Evolutionary conservation across 2,329 filamentous ascomycete species (phyloP), one percentile per base, ranked within the genome.

Genomic region (Sporothrix luriei): DNA sequence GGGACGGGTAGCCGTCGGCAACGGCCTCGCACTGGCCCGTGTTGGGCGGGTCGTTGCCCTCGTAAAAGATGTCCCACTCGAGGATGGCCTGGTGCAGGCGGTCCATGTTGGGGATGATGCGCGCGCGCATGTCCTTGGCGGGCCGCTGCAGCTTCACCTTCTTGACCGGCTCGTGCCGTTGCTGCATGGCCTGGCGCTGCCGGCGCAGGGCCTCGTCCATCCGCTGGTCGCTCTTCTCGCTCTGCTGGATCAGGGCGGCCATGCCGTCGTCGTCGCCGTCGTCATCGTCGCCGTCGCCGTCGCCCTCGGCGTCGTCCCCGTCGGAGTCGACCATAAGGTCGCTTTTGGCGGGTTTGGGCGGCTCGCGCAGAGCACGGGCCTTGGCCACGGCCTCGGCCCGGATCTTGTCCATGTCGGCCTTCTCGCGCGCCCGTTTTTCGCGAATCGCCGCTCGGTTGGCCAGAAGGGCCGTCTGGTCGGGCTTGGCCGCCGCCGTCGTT

Each of bases 51-150:
- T 94, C 91, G 75, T 94, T 92, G 38, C 93, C 93, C 59, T 88
- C 83, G 76, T 97, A 91, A 78, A 97, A 99, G 74, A 96, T 97
- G 74, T 99, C 92, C 95, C 95, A 99, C 69, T 91, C 87, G 3
- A 99, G 86, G 66, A 99, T 93, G 21, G 90, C 90, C 75, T 91
- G 90, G 77, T 98, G 95, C 40, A 99, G 81, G 19, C 88, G 84
- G 49, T 93, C 90, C 80, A 99, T 90, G 73, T 96, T 92, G 9
- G 96, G 95, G 43, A 94, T 91, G 71, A 99, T 84, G 72, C 95
- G 90, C 73, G 95, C 94, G 74, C 94, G 90, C 88, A 97, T 94
- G 79, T 99, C 95, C 79, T 97, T 97, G 59, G 90, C 88, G 19
- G 93, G 94, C 65, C 94, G 88, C 72, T 90, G 84, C 66, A 93